A percentile compares a stretch with the other conserved stretches of the same genome.
Conservation (phyloP, 768 basidiomycete genomes). For the Dioszegia aurantiaca region DNA sequence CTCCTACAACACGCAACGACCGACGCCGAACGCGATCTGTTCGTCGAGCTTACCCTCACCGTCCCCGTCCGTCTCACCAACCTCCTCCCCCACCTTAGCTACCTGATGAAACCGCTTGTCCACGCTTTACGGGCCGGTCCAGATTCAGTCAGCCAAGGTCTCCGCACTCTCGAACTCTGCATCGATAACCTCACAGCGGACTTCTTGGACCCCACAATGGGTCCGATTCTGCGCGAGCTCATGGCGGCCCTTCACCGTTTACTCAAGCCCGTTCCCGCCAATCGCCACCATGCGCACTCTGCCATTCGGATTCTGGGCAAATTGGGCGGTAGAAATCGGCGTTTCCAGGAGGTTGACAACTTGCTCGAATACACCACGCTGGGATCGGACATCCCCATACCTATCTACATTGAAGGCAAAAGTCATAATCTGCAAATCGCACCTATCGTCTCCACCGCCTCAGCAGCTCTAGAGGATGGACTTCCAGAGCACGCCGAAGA, state of each 20-base stretch:
- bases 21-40: conserved; percentile 71
- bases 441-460: conserved; percentile 66
- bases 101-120: conserved; percentile 94
- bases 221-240: conserved; percentile 83
- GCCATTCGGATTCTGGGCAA: conserved; percentile 96
- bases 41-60: conserved; percentile 94
- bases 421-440: conserved; percentile 65
- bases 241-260: conserved; percentile 92
- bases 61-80: conserved; percentile 94
- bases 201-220: conserved; percentile 93
- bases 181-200: conserved; percentile 98
- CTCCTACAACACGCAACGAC: conserved; percentile 80
- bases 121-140: conserved; percentile 79
- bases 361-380: conserved; percentile 67
- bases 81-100: conserved; percentile 87
- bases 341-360: conserved; percentile 76
- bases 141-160: conserved; percentile 89
- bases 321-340: conserved; percentile 87
- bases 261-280: conserved; percentile 78
- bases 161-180: conserved; percentile 95
- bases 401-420: conserved; percentile 70
- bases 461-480: conserved; percentile 60
- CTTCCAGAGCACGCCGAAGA: conserved; percentile 53
- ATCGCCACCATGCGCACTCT: conserved; percentile 85
- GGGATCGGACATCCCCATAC: conserved; percentile 67